Evolutionary conservation across 2,329 filamentous ascomycete genomes (phyloP).

Genomic region (Alternaria arbusti): DNA sequence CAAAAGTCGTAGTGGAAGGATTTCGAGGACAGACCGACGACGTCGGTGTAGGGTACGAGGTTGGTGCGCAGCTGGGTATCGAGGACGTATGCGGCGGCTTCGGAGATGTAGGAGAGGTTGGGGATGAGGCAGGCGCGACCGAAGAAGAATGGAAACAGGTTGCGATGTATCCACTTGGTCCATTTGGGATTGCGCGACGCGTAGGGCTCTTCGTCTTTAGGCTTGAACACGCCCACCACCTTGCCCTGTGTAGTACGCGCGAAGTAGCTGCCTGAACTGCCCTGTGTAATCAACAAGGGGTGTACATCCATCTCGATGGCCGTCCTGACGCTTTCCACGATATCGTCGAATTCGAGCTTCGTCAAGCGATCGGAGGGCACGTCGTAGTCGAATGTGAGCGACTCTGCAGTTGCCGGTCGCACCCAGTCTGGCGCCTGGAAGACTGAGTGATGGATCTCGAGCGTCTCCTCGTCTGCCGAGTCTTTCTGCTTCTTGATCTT

Average conservation of each 20-base stretch:
- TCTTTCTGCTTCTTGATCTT: slow-evolving; percentile 82
- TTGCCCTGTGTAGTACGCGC: slow-evolving; percentile 89
- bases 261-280: slow-evolving; percentile 98
- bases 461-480: slow-evolving; percentile 75
- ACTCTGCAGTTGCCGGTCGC: slow-evolving; percentile 77
- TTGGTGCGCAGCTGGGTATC: slow-evolving; percentile 89
- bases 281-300: slow-evolving; percentile 94
- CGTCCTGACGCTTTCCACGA: slow-evolving; percentile 86
- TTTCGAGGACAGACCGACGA: slow-evolving; percentile 92
- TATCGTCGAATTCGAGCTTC: slow-evolving; percentile 80
- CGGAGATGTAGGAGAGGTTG: slow-evolving; percentile 96
- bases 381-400: slow-evolving; percentile 65
- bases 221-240: slow-evolving; percentile 97
- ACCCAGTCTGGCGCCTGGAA: slow-evolving; percentile 93
- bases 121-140: slow-evolving; percentile 94
- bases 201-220: slow-evolving; percentile 98
- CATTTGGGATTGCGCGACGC: slow-evolving; percentile 97
- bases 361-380: slow-evolving; percentile 71
- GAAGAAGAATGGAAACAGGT: slow-evolving; percentile 96
- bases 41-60: slow-evolving; percentile 94
- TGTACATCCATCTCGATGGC: slow-evolving; percentile 92
- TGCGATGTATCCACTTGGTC: slow-evolving; percentile 99
- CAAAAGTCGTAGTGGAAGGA: slow-evolving; percentile 99
- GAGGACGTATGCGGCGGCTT: slow-evolving; percentile 94
- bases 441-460: slow-evolving; percentile 97